Base-by-base conservation (phyloP, 495 filamentous ascomycete species). In the Elasticomyces elasticus region DNA sequence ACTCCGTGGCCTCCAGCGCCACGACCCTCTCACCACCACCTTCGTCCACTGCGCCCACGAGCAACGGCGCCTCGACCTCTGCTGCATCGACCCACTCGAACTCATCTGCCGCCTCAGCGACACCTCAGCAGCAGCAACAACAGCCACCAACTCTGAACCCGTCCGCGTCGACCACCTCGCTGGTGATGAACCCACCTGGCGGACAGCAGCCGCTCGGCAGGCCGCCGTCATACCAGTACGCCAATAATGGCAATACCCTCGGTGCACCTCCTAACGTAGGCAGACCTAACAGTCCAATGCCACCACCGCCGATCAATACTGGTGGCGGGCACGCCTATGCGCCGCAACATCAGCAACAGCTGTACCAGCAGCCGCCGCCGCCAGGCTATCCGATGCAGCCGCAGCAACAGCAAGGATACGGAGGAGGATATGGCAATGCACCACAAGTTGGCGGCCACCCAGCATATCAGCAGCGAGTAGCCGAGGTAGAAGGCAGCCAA, bases 401-500 rank as follows among this genome's bases (percentile, higher is more conserved):
- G n/a, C 68, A 55, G 38, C 62, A 58, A 24, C 37, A 44, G 20
- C 47, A 42, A 5, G 49, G 47, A 4, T 53, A 61, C 15, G 53
- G 52, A 1, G 52, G 51, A 27, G 60, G 55, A 13, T 63, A 67
- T 31, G 54, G 54, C 15, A 19, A 43, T 20, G 30, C 46, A 7
- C 48, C 20, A 53, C 53, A 55, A 31, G 5, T 25, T 23, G 42
- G 19, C 26, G 19, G 12, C 27, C 46, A 41, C 25, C 52, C 31
- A 26, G 51, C 51, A 55, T 55, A 60, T 45, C 51, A 51, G 49
- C 41, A 72, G 79, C 49, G 47, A 10, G 17, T 52, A 5, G 85
- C 83, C 31, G 94, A 96, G 68, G 85, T 95, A 23, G 89, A 95
- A 61, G 89, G 86, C 25, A 84, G 81, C 51, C 87, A 85, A 62